Percentiles rank a stretch among this genome's conserved stretches.
These are phyloP conservation scores for Chytridium lagenaria DNA, from an alignment of 371 early-diverging fungal genomes.

Conservation along the genomic window DNA sequence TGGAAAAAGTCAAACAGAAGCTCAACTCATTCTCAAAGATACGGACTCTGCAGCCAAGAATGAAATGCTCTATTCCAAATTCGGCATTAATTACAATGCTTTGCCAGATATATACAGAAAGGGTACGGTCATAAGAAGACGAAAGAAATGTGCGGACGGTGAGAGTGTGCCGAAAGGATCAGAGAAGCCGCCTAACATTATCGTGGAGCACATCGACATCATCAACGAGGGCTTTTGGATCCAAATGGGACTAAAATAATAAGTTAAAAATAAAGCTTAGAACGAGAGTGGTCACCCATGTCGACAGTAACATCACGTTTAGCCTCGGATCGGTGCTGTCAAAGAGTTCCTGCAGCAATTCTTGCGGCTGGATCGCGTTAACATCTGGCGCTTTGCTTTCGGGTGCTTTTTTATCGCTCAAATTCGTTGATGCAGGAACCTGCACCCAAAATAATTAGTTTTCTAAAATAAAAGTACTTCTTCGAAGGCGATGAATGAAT, in stretches of 20 bases:
- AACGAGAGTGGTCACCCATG: conserved; percentile 18
- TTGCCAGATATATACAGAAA: conserved; percentile 83
- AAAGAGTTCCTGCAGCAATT: background rate
- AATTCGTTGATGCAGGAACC: too few relatives aligned
- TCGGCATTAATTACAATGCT: conserved; percentile 87
- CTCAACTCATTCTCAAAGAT: conserved; percentile 50
- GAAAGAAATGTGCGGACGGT: conserved; percentile 32
- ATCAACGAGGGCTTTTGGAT: conserved; percentile 89
- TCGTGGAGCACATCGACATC: conserved; percentile 78
- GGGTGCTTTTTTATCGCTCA: too few relatives aligned
- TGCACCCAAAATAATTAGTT: too few relatives aligned
- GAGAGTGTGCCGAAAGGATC: conserved; percentile 2
- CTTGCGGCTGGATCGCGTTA: too few relatives aligned
- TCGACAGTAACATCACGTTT: conserved; percentile 15
- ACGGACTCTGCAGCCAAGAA: conserved; percentile 83
- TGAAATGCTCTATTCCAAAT: conserved; percentile 84
- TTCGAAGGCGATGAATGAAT: too few relatives aligned
- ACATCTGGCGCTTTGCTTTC: too few relatives aligned
- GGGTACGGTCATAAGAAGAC: conserved; percentile 80
- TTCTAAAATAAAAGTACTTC: too few relatives aligned
- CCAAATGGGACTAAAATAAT: conserved; percentile 36
- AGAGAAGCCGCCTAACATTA: conserved; percentile 30
- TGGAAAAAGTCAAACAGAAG: conserved; percentile 44
- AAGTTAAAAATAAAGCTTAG: background rate
- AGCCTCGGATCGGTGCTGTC: background rate